Percentiles rank a stretch among this genome's conserved stretches.
These are phyloP conservation scores for Blastobotrys persicus DNA, from an alignment of 1,139 yeast species.

Conservation along the genomic window DNA sequence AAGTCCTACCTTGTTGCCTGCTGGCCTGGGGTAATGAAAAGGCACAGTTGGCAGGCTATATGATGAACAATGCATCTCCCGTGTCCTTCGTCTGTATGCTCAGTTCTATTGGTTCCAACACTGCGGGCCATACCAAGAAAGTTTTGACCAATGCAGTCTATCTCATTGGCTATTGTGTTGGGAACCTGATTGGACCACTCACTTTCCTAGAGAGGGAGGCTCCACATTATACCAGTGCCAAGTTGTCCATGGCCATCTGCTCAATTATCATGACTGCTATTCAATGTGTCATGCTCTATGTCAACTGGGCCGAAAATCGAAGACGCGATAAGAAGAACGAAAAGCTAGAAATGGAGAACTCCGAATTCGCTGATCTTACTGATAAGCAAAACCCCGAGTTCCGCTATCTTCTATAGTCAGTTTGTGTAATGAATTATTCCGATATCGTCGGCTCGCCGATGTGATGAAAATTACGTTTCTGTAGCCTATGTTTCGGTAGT, in stretches of 20 bases:
- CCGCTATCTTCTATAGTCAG: conserved; percentile 31
- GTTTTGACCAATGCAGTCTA: conserved; percentile 45
- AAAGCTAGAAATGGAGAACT: conserved; percentile 35
- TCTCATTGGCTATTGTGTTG: conserved; percentile 57
- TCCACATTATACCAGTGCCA: conserved; percentile 51
- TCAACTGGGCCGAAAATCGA: conserved; percentile 36
- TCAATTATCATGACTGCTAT: conserved; percentile 21
- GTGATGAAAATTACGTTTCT: neutral
- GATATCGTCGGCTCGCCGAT: neutral
- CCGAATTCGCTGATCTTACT: conserved; percentile 62
- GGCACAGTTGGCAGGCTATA: conserved; percentile 43
- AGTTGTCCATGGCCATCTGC: conserved; percentile 29
- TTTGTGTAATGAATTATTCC: too few species aligned
- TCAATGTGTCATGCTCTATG: conserved; percentile 28
- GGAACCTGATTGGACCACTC: conserved; percentile 59
- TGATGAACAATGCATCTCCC: conserved; percentile 39
- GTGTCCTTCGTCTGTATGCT: conserved; percentile 50
- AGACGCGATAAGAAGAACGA: conserved; percentile 31
- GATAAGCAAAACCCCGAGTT: conserved; percentile 60
- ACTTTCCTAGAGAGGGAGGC: conserved; percentile 51
- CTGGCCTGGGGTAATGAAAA: conserved; percentile 44
- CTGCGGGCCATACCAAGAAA: conserved; percentile 62
- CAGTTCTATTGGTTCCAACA: conserved; percentile 51
- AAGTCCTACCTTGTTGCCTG: conserved; percentile 42
- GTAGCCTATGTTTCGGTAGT: neutral